These are phyloP conservation scores for Babesia caballi DNA, from an alignment of 169 alveolate species.

Conservation along the genomic window DNA sequence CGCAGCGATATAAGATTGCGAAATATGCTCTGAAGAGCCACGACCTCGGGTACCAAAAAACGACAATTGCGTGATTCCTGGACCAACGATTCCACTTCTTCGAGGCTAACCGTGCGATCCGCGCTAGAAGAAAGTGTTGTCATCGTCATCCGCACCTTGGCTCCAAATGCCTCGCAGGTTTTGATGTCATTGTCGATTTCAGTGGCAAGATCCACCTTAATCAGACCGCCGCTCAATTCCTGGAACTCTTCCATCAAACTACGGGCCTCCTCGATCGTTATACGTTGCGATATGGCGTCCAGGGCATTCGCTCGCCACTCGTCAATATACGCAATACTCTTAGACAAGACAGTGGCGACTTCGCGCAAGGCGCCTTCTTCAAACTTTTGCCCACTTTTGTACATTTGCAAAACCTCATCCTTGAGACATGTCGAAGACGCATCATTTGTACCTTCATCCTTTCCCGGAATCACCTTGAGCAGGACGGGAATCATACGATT, in stretches of 20 bases:
- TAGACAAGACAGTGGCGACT: not conserved
- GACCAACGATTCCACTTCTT: conserved; percentile 34
- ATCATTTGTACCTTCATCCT: not conserved
- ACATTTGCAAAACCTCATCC: not conserved
- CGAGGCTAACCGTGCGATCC: conserved; percentile 33
- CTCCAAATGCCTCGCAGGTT: conserved; percentile 33
- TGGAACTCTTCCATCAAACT: conserved; percentile 32
- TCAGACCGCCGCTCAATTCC: conserved; percentile 22
- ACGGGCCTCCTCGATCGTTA: conserved; percentile 52
- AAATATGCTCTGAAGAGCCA: conserved; percentile 37
- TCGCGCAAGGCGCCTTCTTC: conserved; percentile 21
- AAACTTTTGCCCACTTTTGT: not conserved
- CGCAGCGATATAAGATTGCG: conserved; percentile 22
- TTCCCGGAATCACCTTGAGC: not conserved
- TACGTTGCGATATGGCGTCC: conserved; percentile 1
- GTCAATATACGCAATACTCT: conserved; percentile 12
- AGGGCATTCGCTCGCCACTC: conserved; percentile 35
- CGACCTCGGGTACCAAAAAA: conserved; percentile 43
- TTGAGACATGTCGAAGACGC: not conserved
- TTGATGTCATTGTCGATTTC: conserved; percentile 41
- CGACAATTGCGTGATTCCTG: conserved; percentile 14
- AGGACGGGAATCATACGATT: conserved; percentile 10
- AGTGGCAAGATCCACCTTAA: conserved; percentile 24
- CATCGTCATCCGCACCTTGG: conserved; percentile 13
- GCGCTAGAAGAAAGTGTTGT: conserved; percentile 14